Conservation (phyloP, 2,329 filamentous ascomycete genomes). For the Pyrenochaeta sp. region DNA sequence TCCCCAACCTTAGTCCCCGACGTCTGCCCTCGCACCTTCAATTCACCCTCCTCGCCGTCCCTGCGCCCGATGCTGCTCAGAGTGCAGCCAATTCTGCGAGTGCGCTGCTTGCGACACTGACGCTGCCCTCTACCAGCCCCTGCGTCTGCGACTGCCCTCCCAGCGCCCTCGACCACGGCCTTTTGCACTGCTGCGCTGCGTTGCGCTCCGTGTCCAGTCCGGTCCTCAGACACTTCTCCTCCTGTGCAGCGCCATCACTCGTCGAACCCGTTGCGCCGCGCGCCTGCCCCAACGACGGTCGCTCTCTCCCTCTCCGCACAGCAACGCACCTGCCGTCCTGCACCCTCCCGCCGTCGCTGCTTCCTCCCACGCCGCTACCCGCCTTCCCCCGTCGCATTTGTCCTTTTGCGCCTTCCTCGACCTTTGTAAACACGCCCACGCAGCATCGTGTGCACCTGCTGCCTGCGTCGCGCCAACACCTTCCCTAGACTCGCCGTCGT, state of each 20-base stretch:
- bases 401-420: constrained; percentile 14
- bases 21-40: constrained; percentile 3
- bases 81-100: constrained; percentile 35
- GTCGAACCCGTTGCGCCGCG: constrained; percentile 1
- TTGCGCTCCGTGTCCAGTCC: constrained; percentile 4
- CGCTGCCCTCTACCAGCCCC: constrained; percentile 27
- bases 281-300: constrained; percentile 1
- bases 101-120: constrained; percentile 46
- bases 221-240: constrained; percentile 1
- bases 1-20: background rate
- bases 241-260: constrained; percentile 1
- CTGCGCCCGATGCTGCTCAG: constrained; percentile 42
- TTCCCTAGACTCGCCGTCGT: constrained; percentile 24
- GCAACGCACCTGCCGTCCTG: constrained; percentile 11
- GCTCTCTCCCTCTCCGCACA: constrained; percentile 1
- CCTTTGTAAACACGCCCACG: constrained; percentile 8
- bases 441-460: constrained; percentile 7
- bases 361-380: constrained; percentile 12
- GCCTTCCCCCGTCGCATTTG: constrained; percentile 16
- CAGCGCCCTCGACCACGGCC: background rate
- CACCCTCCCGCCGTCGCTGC: constrained; percentile 16
- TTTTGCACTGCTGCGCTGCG: too few relatives aligned
- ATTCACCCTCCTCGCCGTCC: constrained; percentile 2
- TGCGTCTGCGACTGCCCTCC: constrained; percentile 15
- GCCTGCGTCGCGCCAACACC: constrained; percentile 13